These are phyloP conservation scores for Phytophthora hibernalis DNA, from an alignment of 352 stramenopile genomes.

Conservation along the genomic window DNA sequence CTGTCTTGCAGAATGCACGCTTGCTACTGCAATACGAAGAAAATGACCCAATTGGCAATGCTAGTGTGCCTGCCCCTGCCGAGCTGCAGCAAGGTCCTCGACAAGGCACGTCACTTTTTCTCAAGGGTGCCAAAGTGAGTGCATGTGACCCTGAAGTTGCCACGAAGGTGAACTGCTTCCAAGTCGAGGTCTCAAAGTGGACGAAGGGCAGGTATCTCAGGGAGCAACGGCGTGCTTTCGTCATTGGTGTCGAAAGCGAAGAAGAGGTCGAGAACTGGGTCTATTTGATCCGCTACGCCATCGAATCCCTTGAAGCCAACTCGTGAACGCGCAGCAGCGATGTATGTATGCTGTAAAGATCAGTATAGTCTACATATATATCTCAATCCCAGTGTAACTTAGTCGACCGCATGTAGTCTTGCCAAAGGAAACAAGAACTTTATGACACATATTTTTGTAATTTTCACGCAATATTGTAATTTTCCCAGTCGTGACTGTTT, in stretches of 20 bases:
- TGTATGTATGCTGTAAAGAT: not conserved
- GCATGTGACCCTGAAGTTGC: slow-evolving; percentile 77
- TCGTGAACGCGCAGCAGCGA: slow-evolving; percentile 5
- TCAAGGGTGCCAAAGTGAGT: slow-evolving; percentile 78
- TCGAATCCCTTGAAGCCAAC: slow-evolving; percentile 84
- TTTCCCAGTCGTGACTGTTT: not conserved
- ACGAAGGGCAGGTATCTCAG: slow-evolving; percentile 77
- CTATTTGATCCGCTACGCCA: slow-evolving; percentile 87
- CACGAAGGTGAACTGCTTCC: slow-evolving; percentile 83
- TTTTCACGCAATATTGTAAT: too few relatives aligned
- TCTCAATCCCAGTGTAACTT: not conserved
- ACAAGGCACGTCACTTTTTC: slow-evolving; percentile 69
- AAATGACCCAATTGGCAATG: slow-evolving; percentile 25
- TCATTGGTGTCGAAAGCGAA: slow-evolving; percentile 78
- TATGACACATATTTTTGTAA: too few relatives aligned
- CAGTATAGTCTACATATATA: not conserved
- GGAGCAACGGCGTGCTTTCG: slow-evolving; percentile 69
- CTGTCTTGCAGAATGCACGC: slow-evolving; percentile 70
- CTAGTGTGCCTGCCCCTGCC: not conserved
- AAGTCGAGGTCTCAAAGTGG: slow-evolving; percentile 86
- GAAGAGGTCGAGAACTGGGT: slow-evolving; percentile 85
- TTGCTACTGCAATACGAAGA: slow-evolving; percentile 82
- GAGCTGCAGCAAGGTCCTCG: slow-evolving; percentile 35
- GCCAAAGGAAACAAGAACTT: slow-evolving; percentile 1
- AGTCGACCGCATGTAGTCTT: not conserved